These are phyloP conservation scores for Cutaneotrichosporon sp. DNA, from an alignment of 1,284 basidiomycete genomes.

Conservation along the genomic window DNA sequence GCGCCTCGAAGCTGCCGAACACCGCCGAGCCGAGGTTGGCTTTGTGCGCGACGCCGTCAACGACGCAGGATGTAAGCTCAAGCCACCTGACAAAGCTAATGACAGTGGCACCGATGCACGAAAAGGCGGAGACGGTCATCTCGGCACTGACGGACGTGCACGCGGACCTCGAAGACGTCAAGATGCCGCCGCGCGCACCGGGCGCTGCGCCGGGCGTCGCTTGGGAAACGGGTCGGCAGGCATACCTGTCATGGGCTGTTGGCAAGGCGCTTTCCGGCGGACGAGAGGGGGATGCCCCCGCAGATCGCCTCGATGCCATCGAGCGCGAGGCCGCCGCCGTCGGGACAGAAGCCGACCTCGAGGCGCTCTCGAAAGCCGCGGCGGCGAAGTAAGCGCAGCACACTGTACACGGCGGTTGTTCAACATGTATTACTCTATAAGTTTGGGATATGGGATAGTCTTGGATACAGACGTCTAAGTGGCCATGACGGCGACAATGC, in stretches of 20 bases:
- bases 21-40: conserved; percentile 42
- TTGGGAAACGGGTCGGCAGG: conserved; percentile 46
- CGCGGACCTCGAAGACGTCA: conserved; percentile 24
- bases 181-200: not conserved
- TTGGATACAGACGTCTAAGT: conserved; percentile 25
- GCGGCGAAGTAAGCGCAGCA: not conserved
- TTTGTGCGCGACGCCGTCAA: conserved; percentile 39
- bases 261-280: conserved; percentile 23
- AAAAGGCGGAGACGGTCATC: conserved; percentile 23
- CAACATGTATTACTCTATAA: not conserved
- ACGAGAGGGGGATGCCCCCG: conserved; percentile 6
- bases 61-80: conserved; percentile 30
- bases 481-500: conserved; percentile 49
- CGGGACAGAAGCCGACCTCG: conserved; percentile 19
- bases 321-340: conserved; percentile 22
- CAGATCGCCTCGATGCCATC: conserved; percentile 13
- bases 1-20: conserved; percentile 34
- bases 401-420: not conserved
- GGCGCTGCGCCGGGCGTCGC: conserved; percentile 15
- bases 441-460: not conserved
- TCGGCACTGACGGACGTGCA: conserved; percentile 31
- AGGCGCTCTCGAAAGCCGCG: conserved; percentile 8
- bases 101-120: conserved; percentile 37
- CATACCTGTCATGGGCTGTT: conserved; percentile 46
- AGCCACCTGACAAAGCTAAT: not conserved